These are phyloP conservation scores for Erysimum pusillum DNA, from an alignment of 441 rosid species.

Conservation along the genomic window DNA sequence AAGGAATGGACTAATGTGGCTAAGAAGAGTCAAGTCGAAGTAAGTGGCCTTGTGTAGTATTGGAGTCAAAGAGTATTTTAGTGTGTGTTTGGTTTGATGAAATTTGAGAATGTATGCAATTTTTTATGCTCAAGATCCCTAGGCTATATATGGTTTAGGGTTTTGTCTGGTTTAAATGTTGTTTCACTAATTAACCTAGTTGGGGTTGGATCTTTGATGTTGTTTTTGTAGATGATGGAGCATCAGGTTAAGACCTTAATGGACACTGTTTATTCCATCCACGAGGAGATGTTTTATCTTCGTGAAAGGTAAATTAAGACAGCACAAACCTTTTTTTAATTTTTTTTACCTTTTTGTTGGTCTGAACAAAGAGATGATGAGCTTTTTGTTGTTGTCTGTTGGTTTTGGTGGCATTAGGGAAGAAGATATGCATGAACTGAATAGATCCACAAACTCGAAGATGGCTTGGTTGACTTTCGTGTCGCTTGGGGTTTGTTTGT, in stretches of 20 bases:
- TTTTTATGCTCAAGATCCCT: not conserved
- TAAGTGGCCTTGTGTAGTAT: conserved; percentile 41
- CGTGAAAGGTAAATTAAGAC: conserved; percentile 39
- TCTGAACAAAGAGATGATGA: conserved; percentile 1
- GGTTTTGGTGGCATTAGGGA: conserved; percentile 51
- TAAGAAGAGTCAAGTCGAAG: conserved; percentile 67
- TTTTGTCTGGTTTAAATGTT: not conserved
- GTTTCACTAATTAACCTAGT: not conserved
- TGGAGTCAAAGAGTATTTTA: conserved; percentile 2
- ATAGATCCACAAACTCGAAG: conserved; percentile 58
- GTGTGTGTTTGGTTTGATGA: not conserved
- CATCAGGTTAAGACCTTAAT: conserved; percentile 28
- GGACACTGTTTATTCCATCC: conserved; percentile 32
- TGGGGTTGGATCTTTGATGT: conserved; percentile 18
- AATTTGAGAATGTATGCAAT: not conserved
- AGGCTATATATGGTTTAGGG: not conserved
- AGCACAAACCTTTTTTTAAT: not conserved
- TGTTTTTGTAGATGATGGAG: conserved; percentile 41
- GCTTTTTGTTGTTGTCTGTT: conserved; percentile 1
- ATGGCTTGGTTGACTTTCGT: conserved; percentile 71
- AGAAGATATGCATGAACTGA: conserved; percentile 71
- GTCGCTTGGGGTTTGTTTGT: conserved; percentile 64
- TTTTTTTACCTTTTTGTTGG: not conserved
- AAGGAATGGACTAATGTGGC: conserved; percentile 73
- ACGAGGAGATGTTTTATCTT: conserved; percentile 43